Evolutionary conservation across 352 stramenopile genomes (phyloP), one percentile per base, ranked within the genome.

Genomic region (Phytopythium boreale): DNA sequence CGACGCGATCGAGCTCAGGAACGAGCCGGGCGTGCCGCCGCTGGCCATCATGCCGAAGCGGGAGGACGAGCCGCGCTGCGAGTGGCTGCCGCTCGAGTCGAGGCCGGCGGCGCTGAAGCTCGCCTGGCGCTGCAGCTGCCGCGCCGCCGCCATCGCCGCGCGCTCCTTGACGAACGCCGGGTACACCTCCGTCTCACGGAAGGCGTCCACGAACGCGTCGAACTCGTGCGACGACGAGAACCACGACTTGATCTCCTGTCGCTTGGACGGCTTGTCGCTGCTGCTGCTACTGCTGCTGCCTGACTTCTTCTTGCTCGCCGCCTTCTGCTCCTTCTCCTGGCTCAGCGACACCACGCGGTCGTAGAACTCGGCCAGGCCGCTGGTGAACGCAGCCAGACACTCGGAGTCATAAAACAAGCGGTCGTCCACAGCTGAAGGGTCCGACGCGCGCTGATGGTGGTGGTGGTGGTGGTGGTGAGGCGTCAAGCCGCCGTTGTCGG

Each of bases 201-300:
- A 92, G n/a, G 79, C 80, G 57, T 91, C 76, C n/a, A 90, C 82
- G 46, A 89, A 93, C 41, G 79, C 76, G 59, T 93, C 85, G 47
- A 89, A 91, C 24, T 93, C 85, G 67, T 93, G 85, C 14, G 82
- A 89, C 2, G 82, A 92, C 44, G 83, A 92, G 47, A 93, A 93
- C 85, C 85, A 93, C 39, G 85, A 82, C 70, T 90, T 90, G 71
- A 93, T 84, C 66, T 93, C 85, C 55, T 93, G 82, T 0, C 82
- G 77, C 64, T 92, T 92, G 19, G 84, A 93, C 55, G 84, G 70
- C 26, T 84, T 82, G 46, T 62, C 72, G 15, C 50, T 63, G 31
- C 75, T 86, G 44, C 65, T 70, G 0, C 57, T 62, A n/a, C n/a
- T n/a, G 29, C 76, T 86, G 37, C 65, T 70, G 0, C 57, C 56